These are phyloP conservation scores for Calonectria ilicicola DNA, from an alignment of 2,329 filamentous ascomycete species.

Conservation along the genomic window DNA sequence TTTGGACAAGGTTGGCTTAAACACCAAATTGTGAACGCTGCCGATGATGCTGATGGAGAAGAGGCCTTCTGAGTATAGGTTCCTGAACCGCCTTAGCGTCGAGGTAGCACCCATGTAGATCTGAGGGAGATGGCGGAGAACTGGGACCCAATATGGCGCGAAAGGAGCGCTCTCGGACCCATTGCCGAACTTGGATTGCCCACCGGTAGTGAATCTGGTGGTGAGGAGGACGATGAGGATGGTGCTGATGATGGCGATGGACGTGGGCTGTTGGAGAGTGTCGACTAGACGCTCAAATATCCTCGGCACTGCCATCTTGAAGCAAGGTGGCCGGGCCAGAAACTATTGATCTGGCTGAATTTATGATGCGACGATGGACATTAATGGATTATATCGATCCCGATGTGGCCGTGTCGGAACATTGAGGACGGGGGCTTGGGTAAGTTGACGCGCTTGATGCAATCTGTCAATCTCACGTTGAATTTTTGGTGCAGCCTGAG, in stretches of 20 bases:
- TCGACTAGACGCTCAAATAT: constrained; percentile 34
- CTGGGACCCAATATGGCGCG: constrained; percentile 51
- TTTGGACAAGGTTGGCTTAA: constrained; percentile 45
- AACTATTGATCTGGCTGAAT: constrained; percentile 19
- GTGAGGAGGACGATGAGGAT: constrained; percentile 42
- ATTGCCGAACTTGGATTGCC: constrained; percentile 53
- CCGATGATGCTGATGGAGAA: constrained; percentile 51
- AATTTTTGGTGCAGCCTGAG: constrained; percentile 20
- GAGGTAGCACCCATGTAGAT: constrained; percentile 43
- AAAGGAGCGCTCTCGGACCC: constrained; percentile 37
- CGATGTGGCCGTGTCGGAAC: not conserved
- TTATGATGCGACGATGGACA: not conserved
- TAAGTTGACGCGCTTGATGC: constrained; percentile 19
- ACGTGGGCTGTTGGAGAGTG: constrained; percentile 36
- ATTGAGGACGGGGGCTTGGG: not conserved
- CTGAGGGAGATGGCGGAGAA: constrained; percentile 50
- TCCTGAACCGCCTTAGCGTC: constrained; percentile 47
- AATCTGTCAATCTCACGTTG: constrained; percentile 31
- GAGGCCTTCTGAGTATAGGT: constrained; percentile 47
- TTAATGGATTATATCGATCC: not conserved
- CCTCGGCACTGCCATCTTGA: constrained; percentile 18
- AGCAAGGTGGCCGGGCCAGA: constrained; percentile 16
- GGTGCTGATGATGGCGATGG: constrained; percentile 38
- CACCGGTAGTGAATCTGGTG: constrained; percentile 39
- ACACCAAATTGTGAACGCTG: constrained; percentile 49